Conservation (phyloP, 495 filamentous ascomycete species). For the Trypethelium eluteriae region DNA sequence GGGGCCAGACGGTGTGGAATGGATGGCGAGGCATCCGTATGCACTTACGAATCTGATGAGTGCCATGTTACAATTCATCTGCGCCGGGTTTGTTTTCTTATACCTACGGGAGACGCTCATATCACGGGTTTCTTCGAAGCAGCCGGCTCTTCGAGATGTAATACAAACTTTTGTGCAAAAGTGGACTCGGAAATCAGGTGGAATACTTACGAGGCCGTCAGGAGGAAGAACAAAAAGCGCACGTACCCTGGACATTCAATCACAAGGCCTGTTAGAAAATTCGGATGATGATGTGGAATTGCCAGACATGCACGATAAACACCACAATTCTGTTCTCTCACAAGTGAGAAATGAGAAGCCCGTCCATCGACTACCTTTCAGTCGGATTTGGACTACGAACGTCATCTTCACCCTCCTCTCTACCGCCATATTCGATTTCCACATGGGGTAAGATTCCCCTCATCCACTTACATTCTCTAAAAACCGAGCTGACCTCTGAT, state of each 20-base stretch:
- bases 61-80: conserved; percentile 24
- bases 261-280: conserved; percentile 22
- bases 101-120: conserved; percentile 29
- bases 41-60: conserved; percentile 29
- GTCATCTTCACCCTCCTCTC: conserved; percentile 28
- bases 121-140: background rate
- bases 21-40: conserved; percentile 31
- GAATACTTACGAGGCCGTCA: background rate
- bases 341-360: conserved; percentile 13
- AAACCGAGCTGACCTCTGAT: background rate
- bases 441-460: conserved; percentile 25
- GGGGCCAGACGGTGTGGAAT: conserved; percentile 26
- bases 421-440: conserved; percentile 33
- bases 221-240: background rate
- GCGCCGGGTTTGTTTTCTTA: conserved; percentile 26
- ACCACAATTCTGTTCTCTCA: background rate
- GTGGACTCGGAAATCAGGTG: conserved; percentile 1
- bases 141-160: background rate
- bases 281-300: background rate
- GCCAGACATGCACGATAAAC: background rate
- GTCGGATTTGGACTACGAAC: conserved; percentile 31
- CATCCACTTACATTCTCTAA: background rate
- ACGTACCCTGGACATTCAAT: conserved; percentile 19
- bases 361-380: conserved; percentile 23
- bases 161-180: conserved; percentile 3